phyloP scores from a whole-genome alignment of 2,329 filamentous ascomycete species.

The Hymenoscyphus occultus region DNA sequence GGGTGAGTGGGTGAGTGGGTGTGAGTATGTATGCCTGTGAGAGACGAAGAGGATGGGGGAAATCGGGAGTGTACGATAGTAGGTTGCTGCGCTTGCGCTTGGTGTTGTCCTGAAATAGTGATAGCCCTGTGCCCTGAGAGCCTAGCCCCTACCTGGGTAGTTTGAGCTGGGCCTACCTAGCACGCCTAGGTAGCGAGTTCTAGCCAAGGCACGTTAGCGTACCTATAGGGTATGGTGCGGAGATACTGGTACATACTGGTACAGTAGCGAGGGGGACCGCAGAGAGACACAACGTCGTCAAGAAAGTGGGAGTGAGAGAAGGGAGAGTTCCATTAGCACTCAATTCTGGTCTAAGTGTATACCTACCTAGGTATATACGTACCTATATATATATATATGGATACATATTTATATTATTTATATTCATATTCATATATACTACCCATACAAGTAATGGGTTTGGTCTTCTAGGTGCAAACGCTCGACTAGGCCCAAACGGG shows the following conservation, averaged over 20 bases:
- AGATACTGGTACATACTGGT: not conserved
- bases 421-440: too few species aligned
- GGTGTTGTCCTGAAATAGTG: not conserved
- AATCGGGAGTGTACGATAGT: too few species aligned
- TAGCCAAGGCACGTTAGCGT: not conserved
- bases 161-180: not conserved
- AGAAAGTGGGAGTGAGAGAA: not conserved
- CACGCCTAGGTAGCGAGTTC: not conserved
- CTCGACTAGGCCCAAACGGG: not conserved
- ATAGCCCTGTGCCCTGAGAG: too few species aligned
- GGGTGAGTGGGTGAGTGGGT: not conserved
- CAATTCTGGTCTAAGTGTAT: not conserved
- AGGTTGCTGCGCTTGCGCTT: too few species aligned
- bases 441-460: too few species aligned
- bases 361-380: too few species aligned
- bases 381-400: too few species aligned
- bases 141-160: not conserved
- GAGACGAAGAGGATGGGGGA: too few species aligned
- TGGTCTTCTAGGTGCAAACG: not conserved
- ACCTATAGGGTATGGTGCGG: not conserved
- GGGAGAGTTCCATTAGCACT: not conserved
- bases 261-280: too few species aligned
- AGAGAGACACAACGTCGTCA: not conserved
- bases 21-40: too few species aligned
- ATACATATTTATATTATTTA: too few species aligned